Base-by-base conservation (phyloP, 495 filamentous ascomycete genomes). In the Penicillium coprophilum region DNA sequence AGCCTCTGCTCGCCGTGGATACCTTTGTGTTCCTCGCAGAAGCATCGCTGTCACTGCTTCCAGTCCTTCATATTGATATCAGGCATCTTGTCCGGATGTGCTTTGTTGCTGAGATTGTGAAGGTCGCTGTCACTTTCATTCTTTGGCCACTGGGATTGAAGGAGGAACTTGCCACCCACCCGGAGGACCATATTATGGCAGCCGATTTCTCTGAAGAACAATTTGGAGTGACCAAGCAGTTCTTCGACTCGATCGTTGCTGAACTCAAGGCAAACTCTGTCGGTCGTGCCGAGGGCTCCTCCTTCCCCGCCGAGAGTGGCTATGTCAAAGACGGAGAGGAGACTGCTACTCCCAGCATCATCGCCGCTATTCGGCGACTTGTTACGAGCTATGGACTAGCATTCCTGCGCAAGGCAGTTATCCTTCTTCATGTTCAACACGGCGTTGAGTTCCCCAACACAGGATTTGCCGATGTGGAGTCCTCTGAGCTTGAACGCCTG, bases 21-120 rank as follows among this genome's bases (percentile, higher is more conserved):
- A 79, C 82, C 6, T 99, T 97, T 72, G 77, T 93, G 13, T 96
- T 97, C 75, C 72, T 99, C n/a, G 77, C 84, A 2, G 87, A 92
- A 62, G 84, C 80, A 53, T 86, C 87, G 5, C 63, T 86, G 15
- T 88, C 85, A 56, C 75, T 96, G 38, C 81, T 85, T 21, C 87
- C 90, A 20, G 84, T 87, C 17, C 81, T 91, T 11, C 70, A 82
- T 44, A 78, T 95, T 46, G 86, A 96, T 50, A 84, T 95, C 30
- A 83, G 88, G 56, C 90, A 96, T 72, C 63, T 97, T 15, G 73
- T 97, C 28, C 88, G 88, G 12, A 80, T 97, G 53, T 97, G 94
- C 75, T 97, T 96, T 65, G 79, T 95, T 36, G 90, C 90, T 27
- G 93, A 99, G 72, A 83, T 97, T 41, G 85, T 92, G 41, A 94